Evolutionary conservation across 805 yeast species (phyloP).

Genomic region (Metschnikowia continentalis): DNA sequence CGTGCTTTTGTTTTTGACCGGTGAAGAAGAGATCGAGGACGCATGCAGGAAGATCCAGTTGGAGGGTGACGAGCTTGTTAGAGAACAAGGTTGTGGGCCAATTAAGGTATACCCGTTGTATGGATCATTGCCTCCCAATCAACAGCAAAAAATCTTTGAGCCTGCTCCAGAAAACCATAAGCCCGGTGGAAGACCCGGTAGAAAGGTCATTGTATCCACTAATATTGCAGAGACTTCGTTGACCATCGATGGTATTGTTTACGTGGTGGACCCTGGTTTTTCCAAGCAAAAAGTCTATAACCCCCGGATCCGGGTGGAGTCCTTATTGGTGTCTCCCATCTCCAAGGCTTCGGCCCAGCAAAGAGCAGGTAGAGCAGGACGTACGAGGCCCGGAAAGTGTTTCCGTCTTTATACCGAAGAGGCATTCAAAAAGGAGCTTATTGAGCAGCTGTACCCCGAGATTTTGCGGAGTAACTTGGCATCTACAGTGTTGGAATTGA

Average conservation of each 20-base stretch:
- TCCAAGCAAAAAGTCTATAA: constrained; percentile 95
- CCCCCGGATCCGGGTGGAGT: constrained; percentile 93
- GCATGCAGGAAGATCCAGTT: constrained; percentile 84
- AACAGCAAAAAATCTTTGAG: constrained; percentile 90
- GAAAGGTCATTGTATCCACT: constrained; percentile 88
- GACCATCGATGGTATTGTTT: constrained; percentile 96
- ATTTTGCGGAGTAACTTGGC: constrained; percentile 87
- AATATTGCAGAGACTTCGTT: constrained; percentile 97
- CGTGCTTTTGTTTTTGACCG: constrained; percentile 79
- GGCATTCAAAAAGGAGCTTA: constrained; percentile 88
- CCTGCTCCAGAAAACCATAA: constrained; percentile 76
- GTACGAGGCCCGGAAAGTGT: constrained; percentile 98
- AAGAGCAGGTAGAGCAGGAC: constrained; percentile 99
- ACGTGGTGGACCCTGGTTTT: constrained; percentile 96
- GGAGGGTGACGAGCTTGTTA: constrained; percentile 82
- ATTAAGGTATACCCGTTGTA: constrained; percentile 85
- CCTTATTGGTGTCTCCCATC: constrained; percentile 89
- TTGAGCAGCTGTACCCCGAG: constrained; percentile 95
- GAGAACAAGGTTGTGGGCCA: constrained; percentile 92
- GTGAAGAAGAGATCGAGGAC: constrained; percentile 98
- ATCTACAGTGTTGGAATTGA: constrained; percentile 86
- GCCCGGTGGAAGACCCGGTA: constrained; percentile 84
- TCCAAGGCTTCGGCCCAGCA: constrained; percentile 98
- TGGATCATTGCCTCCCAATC: constrained; percentile 94
- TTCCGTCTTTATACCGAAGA: constrained; percentile 95